These are phyloP conservation scores for Plasmodium falciparum DNA, from an alignment of 169 alveolate genomes.

Conservation along the genomic window DNA sequence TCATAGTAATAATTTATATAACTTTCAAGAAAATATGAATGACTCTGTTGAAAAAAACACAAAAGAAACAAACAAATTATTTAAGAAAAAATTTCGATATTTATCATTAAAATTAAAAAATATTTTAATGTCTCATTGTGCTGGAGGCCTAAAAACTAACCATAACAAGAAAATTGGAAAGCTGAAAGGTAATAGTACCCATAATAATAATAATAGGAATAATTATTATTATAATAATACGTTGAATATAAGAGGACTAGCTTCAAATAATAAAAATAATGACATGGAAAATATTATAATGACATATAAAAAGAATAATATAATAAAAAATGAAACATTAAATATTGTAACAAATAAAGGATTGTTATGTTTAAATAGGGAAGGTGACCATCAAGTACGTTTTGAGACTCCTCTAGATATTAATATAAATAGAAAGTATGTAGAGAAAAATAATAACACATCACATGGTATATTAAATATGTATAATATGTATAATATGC, in stretches of 20 bases:
- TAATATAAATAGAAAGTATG: not conserved
- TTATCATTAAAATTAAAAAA: too few relatives aligned
- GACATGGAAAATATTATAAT: not conserved
- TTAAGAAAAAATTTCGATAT: not conserved
- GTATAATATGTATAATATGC: too few relatives aligned
- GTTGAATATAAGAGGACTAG: not conserved
- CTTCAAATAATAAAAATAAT: not conserved
- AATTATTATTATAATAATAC: not conserved
- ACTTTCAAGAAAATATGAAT: not conserved
- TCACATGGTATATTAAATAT: too few relatives aligned
- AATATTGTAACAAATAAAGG: not conserved
- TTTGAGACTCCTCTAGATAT: not conserved
- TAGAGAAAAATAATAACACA: not conserved
- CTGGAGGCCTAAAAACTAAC: too few relatives aligned
- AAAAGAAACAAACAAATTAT: not conserved
- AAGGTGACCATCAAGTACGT: not conserved
- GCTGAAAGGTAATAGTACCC: too few relatives aligned
- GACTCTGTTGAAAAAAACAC: not conserved
- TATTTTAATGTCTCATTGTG: too few relatives aligned
- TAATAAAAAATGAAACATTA: not conserved
- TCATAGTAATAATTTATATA: constrained; percentile 20
- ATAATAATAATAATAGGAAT: not conserved
- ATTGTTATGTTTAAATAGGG: not conserved
- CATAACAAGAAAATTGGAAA: too few relatives aligned
- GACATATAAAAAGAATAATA: not conserved